Evolutionary conservation across 2,329 filamentous ascomycete genomes (phyloP), one percentile per base, ranked within the genome.

Genomic region (Rhynchosporium secalis): DNA sequence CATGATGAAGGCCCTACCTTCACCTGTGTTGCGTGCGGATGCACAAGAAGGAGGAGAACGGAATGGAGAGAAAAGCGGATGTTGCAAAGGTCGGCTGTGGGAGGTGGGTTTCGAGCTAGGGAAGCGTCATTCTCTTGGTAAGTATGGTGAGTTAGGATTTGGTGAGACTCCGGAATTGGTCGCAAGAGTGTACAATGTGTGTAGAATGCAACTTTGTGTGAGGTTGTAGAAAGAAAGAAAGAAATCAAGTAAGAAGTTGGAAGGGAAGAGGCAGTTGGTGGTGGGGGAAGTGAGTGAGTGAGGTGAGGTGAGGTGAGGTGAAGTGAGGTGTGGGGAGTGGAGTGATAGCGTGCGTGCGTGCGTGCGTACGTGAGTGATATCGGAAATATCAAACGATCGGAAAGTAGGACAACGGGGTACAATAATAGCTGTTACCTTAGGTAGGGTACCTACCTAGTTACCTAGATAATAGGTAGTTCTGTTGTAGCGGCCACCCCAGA

Each of bases 1-100:
- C 72, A 74, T 74, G 62, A 66, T 69, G 68, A 68, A 68, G 69
- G 61, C 66, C 43, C 43, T 46, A 10, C 43, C 68, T 71, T 68
- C 69, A 68, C 70, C 69, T 67, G 48, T 26, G 45, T 61, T 60
- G 58, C 65, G 64, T 68, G 67, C 54, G 45, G 63, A 52, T 46
- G 43, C 20, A 54, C 43, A 60, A 58, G 47, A 43, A 55, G 15
- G 38, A n/a, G 43, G 36, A 36, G 31, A 36, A 36, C 33, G 33
- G 33, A 36, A 36, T 6, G 33, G 33, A 36, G 33, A 56, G 58
- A 54, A 41, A 59, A 61, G 62, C n/a, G 20, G n/a, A 20, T 55
- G 66, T 66, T 60, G 58, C 49, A 61, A 65, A 62, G 59, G 62
- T 68, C 66, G 69, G 67, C 61, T 66, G 63, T 51, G 45, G 52